These are phyloP conservation scores for Penicillium coprophilum DNA, from an alignment of 495 filamentous ascomycete species.

Conservation along the genomic window DNA sequence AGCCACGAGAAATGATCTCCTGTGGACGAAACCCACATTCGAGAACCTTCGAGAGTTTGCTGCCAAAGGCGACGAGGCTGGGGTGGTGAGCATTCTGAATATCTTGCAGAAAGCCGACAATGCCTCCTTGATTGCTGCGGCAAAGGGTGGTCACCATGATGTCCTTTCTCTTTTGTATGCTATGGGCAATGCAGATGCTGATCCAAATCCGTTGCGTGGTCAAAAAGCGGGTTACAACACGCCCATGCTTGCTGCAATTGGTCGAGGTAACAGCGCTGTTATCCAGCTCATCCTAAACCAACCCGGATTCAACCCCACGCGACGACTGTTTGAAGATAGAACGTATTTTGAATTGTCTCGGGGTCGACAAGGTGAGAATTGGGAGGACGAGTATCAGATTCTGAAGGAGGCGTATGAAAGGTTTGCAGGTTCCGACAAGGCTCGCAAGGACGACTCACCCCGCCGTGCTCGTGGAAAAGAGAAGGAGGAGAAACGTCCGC, in stretches of 20 bases:
- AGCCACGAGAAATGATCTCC: constrained; percentile 58
- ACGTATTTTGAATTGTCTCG: constrained; percentile 84
- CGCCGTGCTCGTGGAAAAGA: constrained; percentile 59
- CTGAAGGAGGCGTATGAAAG: constrained; percentile 78
- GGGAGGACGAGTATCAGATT: constrained; percentile 85
- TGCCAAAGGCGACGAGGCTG: constrained; percentile 76
- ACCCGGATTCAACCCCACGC: constrained; percentile 74
- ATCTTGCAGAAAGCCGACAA: constrained; percentile 75
- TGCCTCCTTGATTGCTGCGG: constrained; percentile 83
- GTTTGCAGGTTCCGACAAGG: constrained; percentile 45
- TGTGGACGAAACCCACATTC: constrained; percentile 60
- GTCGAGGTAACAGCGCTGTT: constrained; percentile 80
- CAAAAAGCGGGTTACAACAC: constrained; percentile 64
- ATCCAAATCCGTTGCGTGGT: constrained; percentile 63
- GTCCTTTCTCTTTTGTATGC: constrained; percentile 84
- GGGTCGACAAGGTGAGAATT: constrained; percentile 76
- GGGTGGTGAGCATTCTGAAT: constrained; percentile 76
- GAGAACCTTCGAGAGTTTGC: constrained; percentile 80
- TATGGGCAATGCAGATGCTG: constrained; percentile 73
- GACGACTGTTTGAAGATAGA: constrained; percentile 61
- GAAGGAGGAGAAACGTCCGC: constrained; percentile 48
- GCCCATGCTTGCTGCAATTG: constrained; percentile 92
- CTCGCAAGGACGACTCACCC: constrained; percentile 47
- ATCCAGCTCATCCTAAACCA: constrained; percentile 78
- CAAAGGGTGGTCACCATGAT: constrained; percentile 86